These are phyloP conservation scores for Vitis hybrid DNA, from an alignment of 177 flowering plant species.

Conservation along the genomic window DNA sequence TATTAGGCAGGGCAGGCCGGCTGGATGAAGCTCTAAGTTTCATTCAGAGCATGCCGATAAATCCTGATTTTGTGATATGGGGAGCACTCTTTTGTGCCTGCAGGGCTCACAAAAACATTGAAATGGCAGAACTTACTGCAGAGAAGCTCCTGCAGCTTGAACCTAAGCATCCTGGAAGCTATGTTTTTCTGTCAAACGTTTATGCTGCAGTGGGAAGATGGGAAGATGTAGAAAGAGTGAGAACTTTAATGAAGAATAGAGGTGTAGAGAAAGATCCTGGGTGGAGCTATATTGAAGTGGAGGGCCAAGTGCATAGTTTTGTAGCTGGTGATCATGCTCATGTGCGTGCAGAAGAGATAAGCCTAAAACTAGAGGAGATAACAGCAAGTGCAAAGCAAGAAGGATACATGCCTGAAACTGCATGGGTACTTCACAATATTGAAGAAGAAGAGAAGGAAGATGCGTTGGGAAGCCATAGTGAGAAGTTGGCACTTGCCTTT, in stretches of 20 bases:
- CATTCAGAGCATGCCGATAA: conserved; percentile 42
- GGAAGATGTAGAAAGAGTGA: conserved; percentile 50
- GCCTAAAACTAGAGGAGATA: conserved; percentile 37
- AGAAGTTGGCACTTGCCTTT: conserved; percentile 57
- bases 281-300: conserved; percentile 50
- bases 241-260: conserved; percentile 33
- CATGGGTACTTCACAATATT: conserved; percentile 49
- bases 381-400: conserved; percentile 22
- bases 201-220: conserved; percentile 46
- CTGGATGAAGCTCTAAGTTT: conserved; percentile 42
- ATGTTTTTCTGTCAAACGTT: conserved; percentile 44
- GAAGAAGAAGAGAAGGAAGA: conserved; percentile 61
- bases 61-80: conserved; percentile 54
- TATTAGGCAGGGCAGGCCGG: conserved; percentile 49
- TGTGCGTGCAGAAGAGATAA: conserved; percentile 23
- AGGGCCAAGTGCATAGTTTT: conserved; percentile 41
- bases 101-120: conserved; percentile 45
- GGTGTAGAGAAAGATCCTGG: conserved; percentile 42
- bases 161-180: conserved; percentile 47
- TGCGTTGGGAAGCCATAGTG: conserved; percentile 50
- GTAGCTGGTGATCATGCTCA: conserved; percentile 40
- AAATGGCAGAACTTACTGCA: conserved; percentile 40
- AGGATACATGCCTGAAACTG: conserved; percentile 47
- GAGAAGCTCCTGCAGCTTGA: conserved; percentile 42
- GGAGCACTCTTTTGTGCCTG: conserved; percentile 59